These are phyloP conservation scores for Phytophthora sp. DNA, from an alignment of 352 stramenopile species.

Conservation along the genomic window DNA sequence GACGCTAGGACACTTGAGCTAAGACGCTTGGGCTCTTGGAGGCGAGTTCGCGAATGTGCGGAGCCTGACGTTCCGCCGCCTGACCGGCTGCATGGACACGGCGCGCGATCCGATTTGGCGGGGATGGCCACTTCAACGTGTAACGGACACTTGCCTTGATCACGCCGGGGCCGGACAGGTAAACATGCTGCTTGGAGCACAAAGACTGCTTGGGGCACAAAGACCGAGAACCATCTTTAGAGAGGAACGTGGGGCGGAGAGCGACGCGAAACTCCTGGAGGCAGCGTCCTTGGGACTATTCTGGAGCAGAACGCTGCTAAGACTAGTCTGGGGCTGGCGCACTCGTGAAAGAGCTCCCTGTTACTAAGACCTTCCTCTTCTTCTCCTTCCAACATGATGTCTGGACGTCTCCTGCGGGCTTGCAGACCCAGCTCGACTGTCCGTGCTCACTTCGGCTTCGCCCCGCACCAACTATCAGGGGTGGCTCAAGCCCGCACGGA, in stretches of 20 bases:
- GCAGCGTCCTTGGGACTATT: slow-evolving; percentile 12
- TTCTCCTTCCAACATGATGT: slow-evolving; percentile 7
- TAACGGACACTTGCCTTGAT: no score
- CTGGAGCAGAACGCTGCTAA: neutral
- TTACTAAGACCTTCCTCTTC: neutral
- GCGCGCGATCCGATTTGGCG: no score
- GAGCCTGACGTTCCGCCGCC: neutral
- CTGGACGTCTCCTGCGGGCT: slow-evolving; percentile 15
- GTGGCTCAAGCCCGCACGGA: slow-evolving; percentile 20
- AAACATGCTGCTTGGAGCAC: neutral
- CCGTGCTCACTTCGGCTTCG: slow-evolving; percentile 24
- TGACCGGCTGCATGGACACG: neutral
- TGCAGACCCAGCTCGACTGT: slow-evolving; percentile 2
- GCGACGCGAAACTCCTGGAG: neutral
- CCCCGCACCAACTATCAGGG: slow-evolving; percentile 26
- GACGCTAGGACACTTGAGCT: no score
- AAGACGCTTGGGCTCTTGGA: slow-evolving; percentile 6
- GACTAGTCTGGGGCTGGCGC: neutral
- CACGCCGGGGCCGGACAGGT: no score
- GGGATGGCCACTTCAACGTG: neutral
- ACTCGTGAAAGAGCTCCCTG: slow-evolving; percentile 9
- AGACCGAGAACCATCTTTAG: slow-evolving; percentile 1
- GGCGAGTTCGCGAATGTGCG: slow-evolving; percentile 21
- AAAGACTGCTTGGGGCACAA: neutral
- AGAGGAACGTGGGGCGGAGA: neutral